Conservation (phyloP, 495 filamentous ascomycete species). For the Beverwykella pulmonaria region DNA sequence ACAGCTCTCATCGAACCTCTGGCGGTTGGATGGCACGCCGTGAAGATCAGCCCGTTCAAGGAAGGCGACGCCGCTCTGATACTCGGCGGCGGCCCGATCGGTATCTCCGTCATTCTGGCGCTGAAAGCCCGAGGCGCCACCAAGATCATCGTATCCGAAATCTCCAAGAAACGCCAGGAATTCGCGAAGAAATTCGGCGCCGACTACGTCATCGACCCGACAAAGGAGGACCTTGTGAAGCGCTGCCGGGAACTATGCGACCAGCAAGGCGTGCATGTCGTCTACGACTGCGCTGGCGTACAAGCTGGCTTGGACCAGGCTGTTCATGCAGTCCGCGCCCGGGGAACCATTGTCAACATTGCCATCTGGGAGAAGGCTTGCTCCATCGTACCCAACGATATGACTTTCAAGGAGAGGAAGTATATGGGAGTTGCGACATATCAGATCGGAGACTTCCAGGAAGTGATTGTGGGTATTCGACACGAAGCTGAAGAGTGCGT, state of each 20-base stretch:
- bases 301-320: slow-evolving; percentile 55
- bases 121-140: slow-evolving; percentile 54
- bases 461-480: slow-evolving; percentile 49
- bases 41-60: slow-evolving; percentile 57
- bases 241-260: slow-evolving; percentile 52
- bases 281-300: slow-evolving; percentile 63
- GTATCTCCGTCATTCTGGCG: slow-evolving; percentile 62
- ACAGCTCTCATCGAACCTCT: slow-evolving; percentile 63
- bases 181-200: slow-evolving; percentile 59
- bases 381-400: slow-evolving; percentile 54
- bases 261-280: slow-evolving; percentile 56
- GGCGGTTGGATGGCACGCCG: slow-evolving; percentile 68
- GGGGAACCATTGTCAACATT: slow-evolving; percentile 64
- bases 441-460: slow-evolving; percentile 56
- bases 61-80: slow-evolving; percentile 56
- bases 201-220: slow-evolving; percentile 58
- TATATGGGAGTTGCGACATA: slow-evolving; percentile 60
- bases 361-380: slow-evolving; percentile 63
- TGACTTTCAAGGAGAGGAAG: slow-evolving; percentile 60
- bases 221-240: slow-evolving; percentile 54
- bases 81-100: slow-evolving; percentile 65
- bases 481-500: background rate
- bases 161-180: slow-evolving; percentile 53
- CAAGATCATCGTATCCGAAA: slow-evolving; percentile 62
- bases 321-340: slow-evolving; percentile 52